Base-by-base conservation (phyloP, 1,139 yeast species). In the Suhomyces panamericanus region DNA sequence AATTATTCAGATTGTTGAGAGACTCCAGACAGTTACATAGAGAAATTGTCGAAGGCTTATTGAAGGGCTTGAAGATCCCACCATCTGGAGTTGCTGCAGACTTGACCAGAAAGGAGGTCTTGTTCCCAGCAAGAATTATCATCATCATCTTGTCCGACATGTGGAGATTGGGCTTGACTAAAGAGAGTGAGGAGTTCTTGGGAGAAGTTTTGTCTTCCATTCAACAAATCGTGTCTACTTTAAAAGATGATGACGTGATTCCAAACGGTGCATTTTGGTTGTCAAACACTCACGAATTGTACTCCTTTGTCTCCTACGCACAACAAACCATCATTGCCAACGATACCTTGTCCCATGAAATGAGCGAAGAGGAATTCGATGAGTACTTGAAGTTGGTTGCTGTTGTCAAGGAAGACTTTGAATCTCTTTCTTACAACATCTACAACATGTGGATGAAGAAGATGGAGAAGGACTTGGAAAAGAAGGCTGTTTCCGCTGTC, bases 361-460 rank as follows among this genome's bases (percentile, higher is more conserved):
- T 93, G 93, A 88, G 90, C 49, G 91, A 86, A 57, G 86, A 81
- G 53, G 99, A 91, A 70, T 89, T 87, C 65, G 85, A 86, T 51
- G 96, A 91, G 66, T 95, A 93, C 62, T 80, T 90, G 66, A 85
- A 88, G 53, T 77, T 95, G 50, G 96, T 91, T 46, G 89, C 91
- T 3, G 91, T 93, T 54, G 95, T 93, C 36, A 89, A 88, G 69
- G 96, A 88, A 63, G 99, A 93, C 68, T 85, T 93, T 58, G 97
- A 91, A 69, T 87, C 93, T 11, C 79, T 93, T 50, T 90, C 96
- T 38, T 93, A 86, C 71, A 93, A 93, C 69, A 88, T 95, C 53
- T 93, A 91, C 70, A 95, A 91, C 66, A 87, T 93, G 75, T 91
- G 97, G 98, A 85, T 93, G 90, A 90, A 89, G 74, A 93, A 88